A percentile compares a stretch with the other conserved stretches of the same genome.
Evolutionary conservation across 2,329 filamentous ascomycete species (phyloP).

Genomic region (Cryphonectria carpinicola): DNA sequence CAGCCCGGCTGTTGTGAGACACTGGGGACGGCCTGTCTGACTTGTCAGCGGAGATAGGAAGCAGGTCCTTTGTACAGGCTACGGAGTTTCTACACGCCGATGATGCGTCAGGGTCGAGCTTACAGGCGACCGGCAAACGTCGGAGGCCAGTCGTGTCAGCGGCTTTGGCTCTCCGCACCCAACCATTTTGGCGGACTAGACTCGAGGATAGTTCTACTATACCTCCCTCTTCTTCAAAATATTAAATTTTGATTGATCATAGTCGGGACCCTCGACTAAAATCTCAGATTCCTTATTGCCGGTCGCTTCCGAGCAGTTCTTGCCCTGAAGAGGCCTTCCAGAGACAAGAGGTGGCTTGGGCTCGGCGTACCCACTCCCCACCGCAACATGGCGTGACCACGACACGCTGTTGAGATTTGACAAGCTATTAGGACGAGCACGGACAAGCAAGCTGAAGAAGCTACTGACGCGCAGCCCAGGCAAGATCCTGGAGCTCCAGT

Average conservation of each 20-base stretch:
- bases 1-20: background rate
- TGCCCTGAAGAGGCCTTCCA: background rate
- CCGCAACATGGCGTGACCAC: background rate
- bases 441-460: background rate
- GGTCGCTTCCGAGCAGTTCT: background rate
- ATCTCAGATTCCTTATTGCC: background rate
- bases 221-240: background rate
- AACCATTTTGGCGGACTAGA: background rate
- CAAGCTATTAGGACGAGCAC: background rate
- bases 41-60: background rate
- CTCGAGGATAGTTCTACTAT: background rate
- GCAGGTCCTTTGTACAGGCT: background rate
- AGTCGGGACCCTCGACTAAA: background rate
- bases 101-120: background rate
- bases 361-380: background rate
- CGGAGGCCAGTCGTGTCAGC: background rate
- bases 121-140: background rate
- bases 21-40: background rate
- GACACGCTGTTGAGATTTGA: background rate
- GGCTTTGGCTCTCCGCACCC: background rate
- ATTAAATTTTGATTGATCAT: background rate
- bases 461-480: slow-evolving; percentile 2
- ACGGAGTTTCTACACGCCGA: background rate
- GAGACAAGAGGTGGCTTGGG: background rate
- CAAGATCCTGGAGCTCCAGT: background rate